phyloP scores from a whole-genome alignment of 2,329 filamentous ascomycete species.

The Aspergillus pseudoterreus region DNA sequence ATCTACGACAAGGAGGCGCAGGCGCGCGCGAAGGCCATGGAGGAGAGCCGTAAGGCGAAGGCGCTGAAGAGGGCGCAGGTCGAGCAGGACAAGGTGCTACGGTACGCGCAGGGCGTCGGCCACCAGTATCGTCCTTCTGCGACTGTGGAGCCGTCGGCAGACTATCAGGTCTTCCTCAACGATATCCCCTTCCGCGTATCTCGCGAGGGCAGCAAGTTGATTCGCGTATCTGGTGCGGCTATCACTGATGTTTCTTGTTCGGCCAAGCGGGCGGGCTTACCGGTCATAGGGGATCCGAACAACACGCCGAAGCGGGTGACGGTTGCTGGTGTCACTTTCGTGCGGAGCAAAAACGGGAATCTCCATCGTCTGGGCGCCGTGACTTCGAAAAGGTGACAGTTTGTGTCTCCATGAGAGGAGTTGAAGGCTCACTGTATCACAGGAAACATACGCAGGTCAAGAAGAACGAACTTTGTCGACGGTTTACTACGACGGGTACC shows the following conservation, averaged over 20 bases:
- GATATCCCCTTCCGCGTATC: constrained; percentile 71
- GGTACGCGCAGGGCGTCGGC: constrained; percentile 34
- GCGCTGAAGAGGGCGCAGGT: constrained; percentile 58
- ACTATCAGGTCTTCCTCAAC: constrained; percentile 64
- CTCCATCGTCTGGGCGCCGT: constrained; percentile 74
- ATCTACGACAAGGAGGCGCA: constrained; percentile 73
- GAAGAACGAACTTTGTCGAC: constrained; percentile 72
- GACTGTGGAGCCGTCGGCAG: constrained; percentile 31
- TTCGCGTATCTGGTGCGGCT: constrained; percentile 66
- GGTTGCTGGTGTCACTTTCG: constrained; percentile 75
- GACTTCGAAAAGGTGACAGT: constrained; percentile 68
- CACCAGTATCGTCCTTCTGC: constrained; percentile 16
- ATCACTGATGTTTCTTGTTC: constrained; percentile 3
- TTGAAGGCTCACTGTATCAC: constrained; percentile 15
- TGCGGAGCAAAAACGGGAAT: constrained; percentile 83
- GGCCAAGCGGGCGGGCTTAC: constrained; percentile 43
- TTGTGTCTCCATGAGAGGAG: constrained; percentile 19
- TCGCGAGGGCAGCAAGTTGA: constrained; percentile 77
- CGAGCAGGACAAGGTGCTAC: constrained; percentile 39
- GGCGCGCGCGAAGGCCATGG: constrained; percentile 66
- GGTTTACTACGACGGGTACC: constrained; percentile 55
- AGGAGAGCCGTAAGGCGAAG: constrained; percentile 56
- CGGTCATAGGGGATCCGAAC: constrained; percentile 51
- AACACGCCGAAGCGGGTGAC: constrained; percentile 70
- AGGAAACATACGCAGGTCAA: constrained; percentile 50